A percentile compares a stretch with the other conserved stretches of the same genome.
phyloP scores from a whole-genome alignment of 768 basidiomycete species.

The Termitomyces sp. region DNA sequence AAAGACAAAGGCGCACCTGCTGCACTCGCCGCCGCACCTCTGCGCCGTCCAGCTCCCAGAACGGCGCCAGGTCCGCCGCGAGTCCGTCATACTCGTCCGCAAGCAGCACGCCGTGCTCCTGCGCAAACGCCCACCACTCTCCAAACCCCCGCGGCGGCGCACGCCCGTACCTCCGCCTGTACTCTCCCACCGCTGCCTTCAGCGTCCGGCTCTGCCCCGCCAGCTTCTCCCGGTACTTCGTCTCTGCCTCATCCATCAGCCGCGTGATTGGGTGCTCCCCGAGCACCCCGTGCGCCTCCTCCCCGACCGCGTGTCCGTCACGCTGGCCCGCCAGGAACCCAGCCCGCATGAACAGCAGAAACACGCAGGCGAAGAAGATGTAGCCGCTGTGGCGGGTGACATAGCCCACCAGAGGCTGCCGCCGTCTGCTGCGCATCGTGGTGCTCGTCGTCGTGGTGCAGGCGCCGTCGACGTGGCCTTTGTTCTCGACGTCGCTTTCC shows the following conservation, averaged over 20 bases:
- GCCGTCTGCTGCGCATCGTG: conserved; percentile 12
- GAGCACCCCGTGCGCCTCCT: neutral
- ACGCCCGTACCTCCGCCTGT: conserved; percentile 69
- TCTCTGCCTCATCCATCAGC: conserved; percentile 81
- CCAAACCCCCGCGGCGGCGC: conserved; percentile 90
- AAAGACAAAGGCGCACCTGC: conserved; percentile 37
- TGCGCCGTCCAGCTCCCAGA: conserved; percentile 73
- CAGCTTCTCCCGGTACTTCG: conserved; percentile 61
- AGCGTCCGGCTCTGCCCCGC: conserved; percentile 77
- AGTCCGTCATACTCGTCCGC: conserved; percentile 88
- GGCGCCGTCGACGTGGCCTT: neutral
- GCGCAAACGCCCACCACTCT: conserved; percentile 81
- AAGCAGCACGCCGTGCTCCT: conserved; percentile 67
- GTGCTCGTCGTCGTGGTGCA: neutral
- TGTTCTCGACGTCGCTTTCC: neutral
- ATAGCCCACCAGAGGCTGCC: neutral
- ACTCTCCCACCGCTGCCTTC: conserved; percentile 74
- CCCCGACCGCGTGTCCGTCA: neutral
- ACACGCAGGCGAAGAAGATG: conserved; percentile 35
- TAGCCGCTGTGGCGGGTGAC: conserved; percentile 25
- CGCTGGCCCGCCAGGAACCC: conserved; percentile 36
- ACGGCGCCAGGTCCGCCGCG: conserved; percentile 77
- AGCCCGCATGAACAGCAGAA: conserved; percentile 45
- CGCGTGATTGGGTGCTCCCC: conserved; percentile 75
- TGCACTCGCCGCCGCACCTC: conserved; percentile 63